These are phyloP conservation scores for Yarrowia deformans DNA, from an alignment of 805 yeast genomes.

Conservation along the genomic window DNA sequence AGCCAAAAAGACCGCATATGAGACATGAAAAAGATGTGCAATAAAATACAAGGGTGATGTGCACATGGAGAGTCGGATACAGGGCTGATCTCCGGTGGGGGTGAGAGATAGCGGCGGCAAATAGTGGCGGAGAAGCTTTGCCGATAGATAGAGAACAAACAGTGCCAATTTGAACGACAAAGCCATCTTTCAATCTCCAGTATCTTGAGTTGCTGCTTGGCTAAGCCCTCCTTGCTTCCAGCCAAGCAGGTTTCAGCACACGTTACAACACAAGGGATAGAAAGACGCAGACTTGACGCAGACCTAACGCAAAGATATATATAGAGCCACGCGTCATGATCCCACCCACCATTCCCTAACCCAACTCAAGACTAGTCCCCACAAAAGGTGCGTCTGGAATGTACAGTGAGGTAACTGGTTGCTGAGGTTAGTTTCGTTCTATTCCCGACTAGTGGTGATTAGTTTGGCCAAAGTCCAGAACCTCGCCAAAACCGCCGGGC, in stretches of 20 bases:
- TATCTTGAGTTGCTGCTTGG: too few relatives aligned
- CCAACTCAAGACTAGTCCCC: conserved; percentile 1
- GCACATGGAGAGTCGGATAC: background rate
- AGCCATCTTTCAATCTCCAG: too few relatives aligned
- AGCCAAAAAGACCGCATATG: conserved; percentile 6
- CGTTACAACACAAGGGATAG: too few relatives aligned
- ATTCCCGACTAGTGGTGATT: too few relatives aligned
- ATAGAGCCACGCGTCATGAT: conserved; percentile 1
- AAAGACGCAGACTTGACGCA: too few relatives aligned
- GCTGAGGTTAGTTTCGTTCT: conserved; percentile 22
- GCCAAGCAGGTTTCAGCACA: too few relatives aligned
- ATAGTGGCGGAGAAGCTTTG: background rate
- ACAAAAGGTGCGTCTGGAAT: conserved; percentile 18
- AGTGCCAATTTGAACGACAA: too few relatives aligned
- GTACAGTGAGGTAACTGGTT: conserved; percentile 21
- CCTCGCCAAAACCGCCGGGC: too few relatives aligned
- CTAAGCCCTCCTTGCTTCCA: too few relatives aligned
- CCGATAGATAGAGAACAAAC: too few relatives aligned
- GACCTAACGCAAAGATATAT: background rate
- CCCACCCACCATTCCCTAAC: too few relatives aligned
- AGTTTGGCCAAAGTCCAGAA: too few relatives aligned
- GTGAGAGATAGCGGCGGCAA: background rate
- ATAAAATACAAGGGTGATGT: background rate
- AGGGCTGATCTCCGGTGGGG: background rate
- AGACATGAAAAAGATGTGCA: conserved; percentile 8